Percentiles rank a stretch among this genome's conserved stretches.
Conservation (phyloP, 495 filamentous ascomycete species). For the Hypoxylon subgilvum region DNA sequence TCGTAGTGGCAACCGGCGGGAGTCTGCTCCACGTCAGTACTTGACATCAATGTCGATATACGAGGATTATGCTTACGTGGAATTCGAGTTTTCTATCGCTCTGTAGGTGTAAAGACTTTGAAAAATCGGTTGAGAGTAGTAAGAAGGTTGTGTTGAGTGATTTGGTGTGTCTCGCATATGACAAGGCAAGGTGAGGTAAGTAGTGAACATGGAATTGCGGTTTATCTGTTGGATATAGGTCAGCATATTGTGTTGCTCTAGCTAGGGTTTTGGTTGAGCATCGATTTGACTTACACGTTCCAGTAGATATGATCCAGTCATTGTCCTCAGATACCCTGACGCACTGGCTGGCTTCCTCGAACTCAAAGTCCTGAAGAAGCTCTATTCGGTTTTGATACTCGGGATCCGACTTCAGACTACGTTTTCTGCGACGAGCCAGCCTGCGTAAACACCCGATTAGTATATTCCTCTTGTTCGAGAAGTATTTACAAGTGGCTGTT, state of each 20-base stretch:
- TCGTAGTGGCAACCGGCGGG: conserved; percentile 86
- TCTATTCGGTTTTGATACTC: conserved; percentile 94
- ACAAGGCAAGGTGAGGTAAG: conserved; percentile 88
- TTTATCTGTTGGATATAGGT: conserved; percentile 62
- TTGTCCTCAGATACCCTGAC: conserved; percentile 93
- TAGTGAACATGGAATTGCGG: conserved; percentile 97
- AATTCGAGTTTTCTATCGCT: conserved; percentile 90
- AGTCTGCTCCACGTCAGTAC: conserved; percentile 51
- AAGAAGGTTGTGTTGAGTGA: conserved; percentile 93
- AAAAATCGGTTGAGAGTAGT: conserved; percentile 90
- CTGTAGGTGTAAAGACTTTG: conserved; percentile 93
- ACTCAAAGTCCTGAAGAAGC: conserved; percentile 96
- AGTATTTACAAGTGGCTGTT: conserved; percentile 26
- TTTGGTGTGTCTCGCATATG: conserved; percentile 89
- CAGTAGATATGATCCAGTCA: conserved; percentile 97
- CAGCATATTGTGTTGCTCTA: too few relatives aligned
- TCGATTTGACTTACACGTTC: conserved; percentile 54
- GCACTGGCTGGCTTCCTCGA: conserved; percentile 96
- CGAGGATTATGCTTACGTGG: conserved; percentile 57
- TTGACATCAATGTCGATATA: not conserved
- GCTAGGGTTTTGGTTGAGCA: not conserved
- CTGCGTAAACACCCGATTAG: conserved; percentile 10
- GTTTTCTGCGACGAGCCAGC: conserved; percentile 86
- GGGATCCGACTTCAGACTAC: conserved; percentile 89
- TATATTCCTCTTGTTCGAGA: not conserved